Percentiles rank a stretch among this genome's conserved stretches.
These are phyloP conservation scores for Prunus kanzakura DNA, from an alignment of 306 rosid genomes.

Conservation along the genomic window DNA sequence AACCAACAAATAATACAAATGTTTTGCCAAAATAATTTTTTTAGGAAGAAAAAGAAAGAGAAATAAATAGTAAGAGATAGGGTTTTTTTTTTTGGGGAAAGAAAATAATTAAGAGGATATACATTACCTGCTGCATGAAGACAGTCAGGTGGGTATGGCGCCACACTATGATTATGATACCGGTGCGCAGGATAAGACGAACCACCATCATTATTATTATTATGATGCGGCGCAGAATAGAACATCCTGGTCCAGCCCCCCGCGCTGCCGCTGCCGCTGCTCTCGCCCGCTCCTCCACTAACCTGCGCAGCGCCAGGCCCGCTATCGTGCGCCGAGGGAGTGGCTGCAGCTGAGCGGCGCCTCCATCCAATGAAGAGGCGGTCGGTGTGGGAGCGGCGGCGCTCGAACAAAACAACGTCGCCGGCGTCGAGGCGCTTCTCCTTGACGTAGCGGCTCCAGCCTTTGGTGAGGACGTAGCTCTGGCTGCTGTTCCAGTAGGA, in stretches of 20 bases:
- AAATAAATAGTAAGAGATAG: not conserved
- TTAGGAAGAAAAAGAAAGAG: not conserved
- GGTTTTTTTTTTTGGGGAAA: not conserved
- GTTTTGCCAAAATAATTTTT: not conserved
- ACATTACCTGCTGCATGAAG: conserved; percentile 60
- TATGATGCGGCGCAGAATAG: conserved; percentile 61
- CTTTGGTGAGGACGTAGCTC: conserved; percentile 90
- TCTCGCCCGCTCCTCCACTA: conserved; percentile 23
- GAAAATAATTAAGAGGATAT: not conserved
- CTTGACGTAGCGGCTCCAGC: conserved; percentile 96
- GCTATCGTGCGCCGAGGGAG: conserved; percentile 23
- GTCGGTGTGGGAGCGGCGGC: conserved; percentile 52
- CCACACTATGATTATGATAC: conserved; percentile 14
- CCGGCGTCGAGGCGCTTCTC: conserved; percentile 92
- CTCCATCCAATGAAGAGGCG: conserved; percentile 72
- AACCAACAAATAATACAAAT: not conserved
- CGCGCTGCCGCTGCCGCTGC: not conserved
- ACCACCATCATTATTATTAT: too few relatives aligned
- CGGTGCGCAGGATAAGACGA: conserved; percentile 73
- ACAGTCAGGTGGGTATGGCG: conserved; percentile 63
- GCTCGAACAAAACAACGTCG: conserved; percentile 71
- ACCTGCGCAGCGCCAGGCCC: conserved; percentile 25
- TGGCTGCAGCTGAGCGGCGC: conserved; percentile 19
- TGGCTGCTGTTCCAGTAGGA: conserved; percentile 98
- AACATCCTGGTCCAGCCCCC: conserved; percentile 59